Percentiles rank a stretch among this genome's conserved stretches.
These are phyloP conservation scores for Dryas octopetala DNA, from an alignment of 306 rosid species.

Conservation along the genomic window DNA sequence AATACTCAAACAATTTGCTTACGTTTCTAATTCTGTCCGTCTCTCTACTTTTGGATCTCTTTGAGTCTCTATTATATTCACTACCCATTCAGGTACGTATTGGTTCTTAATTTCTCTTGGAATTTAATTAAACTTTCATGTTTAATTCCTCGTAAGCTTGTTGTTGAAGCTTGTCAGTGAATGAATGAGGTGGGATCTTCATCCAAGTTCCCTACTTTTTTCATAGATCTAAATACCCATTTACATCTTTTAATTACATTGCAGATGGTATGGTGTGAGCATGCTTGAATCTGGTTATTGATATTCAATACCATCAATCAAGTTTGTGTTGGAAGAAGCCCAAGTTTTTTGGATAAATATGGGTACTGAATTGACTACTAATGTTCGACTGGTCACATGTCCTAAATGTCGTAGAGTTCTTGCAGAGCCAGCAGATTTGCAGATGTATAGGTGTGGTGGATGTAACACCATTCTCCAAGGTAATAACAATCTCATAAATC, in stretches of 20 bases:
- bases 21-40: too few relatives aligned
- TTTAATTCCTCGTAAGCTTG: too few relatives aligned
- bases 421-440: slow-evolving; percentile 52
- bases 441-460: slow-evolving; percentile 81
- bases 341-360: slow-evolving; percentile 32
- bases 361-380: slow-evolving; percentile 47
- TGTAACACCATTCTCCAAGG: slow-evolving; percentile 76
- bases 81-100: too few relatives aligned
- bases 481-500: slow-evolving; percentile 19
- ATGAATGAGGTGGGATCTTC: too few relatives aligned
- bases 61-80: too few relatives aligned
- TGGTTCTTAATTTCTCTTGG: too few relatives aligned
- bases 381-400: slow-evolving; percentile 69
- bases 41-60: too few relatives aligned
- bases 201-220: too few relatives aligned
- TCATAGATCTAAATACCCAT: slow-evolving; percentile 10
- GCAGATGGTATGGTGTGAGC: slow-evolving; percentile 31
- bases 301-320: neutral
- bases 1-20: too few relatives aligned
- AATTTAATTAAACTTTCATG: too few relatives aligned
- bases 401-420: slow-evolving; percentile 71
- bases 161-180: too few relatives aligned
- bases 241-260: slow-evolving; percentile 15
- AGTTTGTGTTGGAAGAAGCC: slow-evolving; percentile 21
- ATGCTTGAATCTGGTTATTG: neutral